Base-by-base conservation (phyloP, 2,329 filamentous ascomycete species). In the Aspergillus persii region DNA sequence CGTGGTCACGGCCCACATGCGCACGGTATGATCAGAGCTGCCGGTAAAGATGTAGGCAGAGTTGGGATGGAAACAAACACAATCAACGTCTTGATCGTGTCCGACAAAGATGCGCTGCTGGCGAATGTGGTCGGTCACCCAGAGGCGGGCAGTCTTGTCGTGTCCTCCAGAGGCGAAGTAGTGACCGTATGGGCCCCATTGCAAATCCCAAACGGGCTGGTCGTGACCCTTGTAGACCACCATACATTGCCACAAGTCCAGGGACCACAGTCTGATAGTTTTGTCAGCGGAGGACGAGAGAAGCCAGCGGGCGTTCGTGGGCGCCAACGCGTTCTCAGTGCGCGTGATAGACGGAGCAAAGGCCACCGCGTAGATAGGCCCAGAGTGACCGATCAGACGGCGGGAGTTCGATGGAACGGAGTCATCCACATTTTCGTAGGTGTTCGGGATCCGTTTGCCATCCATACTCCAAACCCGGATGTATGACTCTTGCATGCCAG, bases 1-100 rank as follows among this genome's bases (percentile, higher is more conserved):
- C 8, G 89, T 94, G 9, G 87, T 84, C n/a, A 97, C 86, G 8
- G 92, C 89, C 95, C 95, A 99, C 94, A 99, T 98, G 31, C 95
- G 89, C 36, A 98, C 91, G 0, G 92, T 95, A 75, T 94, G 94
- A 76, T 99, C 93, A 65, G 90, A 90, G 11, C 92, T 96, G 3
- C 90, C 92, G 0, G 95, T 97, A 76, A 99, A 97, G 49, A 97
- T 81, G 68, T 98, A 99, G 5, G 90, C 86, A 18, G 91, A 92
- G 72, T 99, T 99, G 0, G 94, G 92, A 69, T 99, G 95, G 87
- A 95, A 99, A 12, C 90, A 83, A n/a, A 97, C 83, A 48, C 88
- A 87, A 54, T 96, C 96, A n/a, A 97, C 91, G 66, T 92, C 89
- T 23, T 92, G 91, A 67, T 98, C 93, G 71, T 99, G 95, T 1